Evolutionary conservation across 2,329 filamentous ascomycete genomes (phyloP).

Genomic region (Fusarium sp.): DNA sequence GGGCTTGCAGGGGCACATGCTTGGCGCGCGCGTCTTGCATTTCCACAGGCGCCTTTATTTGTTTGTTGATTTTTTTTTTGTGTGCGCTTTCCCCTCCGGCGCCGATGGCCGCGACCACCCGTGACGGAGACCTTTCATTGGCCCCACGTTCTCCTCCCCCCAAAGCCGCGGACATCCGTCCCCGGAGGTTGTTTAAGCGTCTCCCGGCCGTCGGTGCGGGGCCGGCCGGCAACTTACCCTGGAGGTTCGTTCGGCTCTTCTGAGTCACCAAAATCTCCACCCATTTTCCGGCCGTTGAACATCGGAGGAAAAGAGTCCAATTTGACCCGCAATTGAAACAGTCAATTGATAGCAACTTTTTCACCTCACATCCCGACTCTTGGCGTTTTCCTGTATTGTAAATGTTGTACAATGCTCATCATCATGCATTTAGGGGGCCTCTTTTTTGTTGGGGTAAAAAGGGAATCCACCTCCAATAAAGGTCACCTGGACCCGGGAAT

Average conservation of each 20-base stretch:
- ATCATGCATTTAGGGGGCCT: background rate
- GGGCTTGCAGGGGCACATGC: background rate
- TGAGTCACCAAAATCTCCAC: background rate
- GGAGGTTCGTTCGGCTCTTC: background rate
- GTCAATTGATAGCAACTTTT: background rate
- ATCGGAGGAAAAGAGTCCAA: background rate
- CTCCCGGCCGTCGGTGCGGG: slow-evolving; percentile 40
- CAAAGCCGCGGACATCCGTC: slow-evolving; percentile 22
- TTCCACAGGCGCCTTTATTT: background rate
- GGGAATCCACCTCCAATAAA: background rate
- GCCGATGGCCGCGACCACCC: slow-evolving; percentile 22
- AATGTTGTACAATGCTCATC: background rate
- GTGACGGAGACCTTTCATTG: slow-evolving; percentile 27
- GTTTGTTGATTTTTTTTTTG: slow-evolving; percentile 27
- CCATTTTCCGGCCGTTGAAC: background rate
- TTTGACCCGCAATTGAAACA: background rate
- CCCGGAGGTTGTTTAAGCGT: background rate
- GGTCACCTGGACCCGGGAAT: slow-evolving; percentile 1
- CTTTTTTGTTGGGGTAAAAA: slow-evolving; percentile 5
- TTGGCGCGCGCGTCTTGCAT: background rate
- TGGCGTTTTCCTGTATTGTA: background rate
- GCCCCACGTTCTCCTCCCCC: slow-evolving; percentile 2
- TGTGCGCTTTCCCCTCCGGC: background rate
- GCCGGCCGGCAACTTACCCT: slow-evolving; percentile 22
- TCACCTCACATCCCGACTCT: background rate